phyloP scores from a whole-genome alignment of 1,284 basidiomycete species.

The Ceratorhiza oryzae-sativae region DNA sequence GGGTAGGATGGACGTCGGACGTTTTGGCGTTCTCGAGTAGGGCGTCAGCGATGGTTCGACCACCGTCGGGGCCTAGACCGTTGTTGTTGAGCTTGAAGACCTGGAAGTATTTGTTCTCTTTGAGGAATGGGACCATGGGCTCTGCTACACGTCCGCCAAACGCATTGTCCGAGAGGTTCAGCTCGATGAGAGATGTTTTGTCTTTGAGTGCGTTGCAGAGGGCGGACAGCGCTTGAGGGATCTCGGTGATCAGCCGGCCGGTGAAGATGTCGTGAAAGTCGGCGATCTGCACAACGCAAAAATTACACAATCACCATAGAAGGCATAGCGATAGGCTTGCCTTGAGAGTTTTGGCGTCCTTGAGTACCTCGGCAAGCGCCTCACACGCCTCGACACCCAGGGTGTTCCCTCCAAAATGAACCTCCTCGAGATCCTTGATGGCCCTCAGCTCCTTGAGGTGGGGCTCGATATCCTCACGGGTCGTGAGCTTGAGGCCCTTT shows the following conservation, averaged over 20 bases:
- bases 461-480: slow-evolving; percentile 79
- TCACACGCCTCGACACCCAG: slow-evolving; percentile 91
- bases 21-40: slow-evolving; percentile 78
- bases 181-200: slow-evolving; percentile 81
- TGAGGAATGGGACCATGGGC: slow-evolving; percentile 90
- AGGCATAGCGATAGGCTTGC: slow-evolving; percentile 54
- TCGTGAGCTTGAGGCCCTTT: slow-evolving; percentile 83
- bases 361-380: slow-evolving; percentile 83
- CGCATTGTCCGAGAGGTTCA: slow-evolving; percentile 95
- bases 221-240: slow-evolving; percentile 87
- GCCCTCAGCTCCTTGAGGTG: slow-evolving; percentile 74
- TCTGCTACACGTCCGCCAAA: slow-evolving; percentile 96
- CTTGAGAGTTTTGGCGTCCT: slow-evolving; percentile 74
- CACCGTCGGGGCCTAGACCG: slow-evolving; percentile 93
- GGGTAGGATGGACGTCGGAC: slow-evolving; percentile 67
- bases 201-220: slow-evolving; percentile 87
- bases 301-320: slow-evolving; percentile 35
- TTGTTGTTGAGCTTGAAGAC: slow-evolving; percentile 96
- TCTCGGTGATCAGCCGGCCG: slow-evolving; percentile 93
- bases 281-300: slow-evolving; percentile 68
- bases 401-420: slow-evolving; percentile 96
- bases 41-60: slow-evolving; percentile 85
- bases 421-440: slow-evolving; percentile 74
- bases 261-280: slow-evolving; percentile 99
- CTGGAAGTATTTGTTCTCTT: slow-evolving; percentile 78